A percentile compares a stretch with the other conserved stretches of the same genome.
phyloP scores from a whole-genome alignment of 106 monocot species.

The Posidonia australis region DNA sequence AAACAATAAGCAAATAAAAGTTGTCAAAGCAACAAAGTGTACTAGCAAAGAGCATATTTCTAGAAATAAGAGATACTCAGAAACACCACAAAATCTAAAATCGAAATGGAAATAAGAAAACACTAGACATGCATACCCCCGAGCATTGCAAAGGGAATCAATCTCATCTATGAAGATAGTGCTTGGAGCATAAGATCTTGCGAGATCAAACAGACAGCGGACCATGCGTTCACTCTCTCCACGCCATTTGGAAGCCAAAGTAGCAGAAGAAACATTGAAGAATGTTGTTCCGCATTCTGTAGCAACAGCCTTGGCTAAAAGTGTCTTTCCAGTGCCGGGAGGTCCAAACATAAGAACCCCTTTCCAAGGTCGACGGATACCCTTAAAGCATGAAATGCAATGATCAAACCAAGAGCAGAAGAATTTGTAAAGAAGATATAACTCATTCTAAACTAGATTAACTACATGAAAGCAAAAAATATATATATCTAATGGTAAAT shows the following conservation, averaged over 20 bases:
- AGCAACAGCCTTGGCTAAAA: slow-evolving; percentile 95
- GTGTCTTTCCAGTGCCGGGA: slow-evolving; percentile 96
- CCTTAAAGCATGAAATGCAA: slow-evolving; percentile 27
- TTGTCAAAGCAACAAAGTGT: neutral
- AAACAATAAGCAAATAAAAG: neutral
- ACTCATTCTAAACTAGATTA: neutral
- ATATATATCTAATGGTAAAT: too few species aligned
- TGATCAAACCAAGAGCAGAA: neutral
- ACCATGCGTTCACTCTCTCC: slow-evolving; percentile 99
- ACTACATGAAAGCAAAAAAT: too few species aligned
- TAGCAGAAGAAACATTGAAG: slow-evolving; percentile 98
- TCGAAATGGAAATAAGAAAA: neutral
- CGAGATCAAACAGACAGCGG: slow-evolving; percentile 88
- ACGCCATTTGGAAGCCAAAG: slow-evolving; percentile 99
- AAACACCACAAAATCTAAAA: neutral
- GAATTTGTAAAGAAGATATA: neutral
- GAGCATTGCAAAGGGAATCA: slow-evolving; percentile 95
- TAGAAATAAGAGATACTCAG: neutral
- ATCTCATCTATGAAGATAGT: slow-evolving; percentile 99
- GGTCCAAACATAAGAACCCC: slow-evolving; percentile 99
- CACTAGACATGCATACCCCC: slow-evolving; percentile 47
- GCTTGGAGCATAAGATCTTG: slow-evolving; percentile 94
- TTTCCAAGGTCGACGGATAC: slow-evolving; percentile 96
- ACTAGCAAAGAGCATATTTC: neutral
- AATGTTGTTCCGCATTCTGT: slow-evolving; percentile 99